Base-by-base conservation (phyloP, 768 basidiomycete genomes). In the Leucogyrophana mollusca region DNA sequence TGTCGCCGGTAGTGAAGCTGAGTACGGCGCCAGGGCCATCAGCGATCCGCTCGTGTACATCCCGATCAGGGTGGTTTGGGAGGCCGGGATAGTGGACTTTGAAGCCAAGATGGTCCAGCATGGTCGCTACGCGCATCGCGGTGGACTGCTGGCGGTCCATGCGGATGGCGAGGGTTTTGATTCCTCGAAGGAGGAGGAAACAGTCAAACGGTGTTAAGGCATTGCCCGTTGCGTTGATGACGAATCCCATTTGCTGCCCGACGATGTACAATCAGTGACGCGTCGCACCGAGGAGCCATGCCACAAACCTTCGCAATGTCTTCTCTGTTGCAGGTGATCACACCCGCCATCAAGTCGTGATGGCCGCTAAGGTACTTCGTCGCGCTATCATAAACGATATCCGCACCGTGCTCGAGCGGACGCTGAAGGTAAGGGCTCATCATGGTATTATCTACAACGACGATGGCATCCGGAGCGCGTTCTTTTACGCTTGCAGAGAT, bases 401-500 rank as follows among this genome's bases (percentile, higher is more conserved):
- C 96, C 39, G 91, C 91, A 13, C 95, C 96, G 46, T 96, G 87
- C 59, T 98, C 93, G 30, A 98, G 79, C 9, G 96, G 96, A 47
- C 94, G 73, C 62, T 95, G 94, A 7, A 98, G 75, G 68, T 97
- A 98, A 13, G 96, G 95, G 61, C 94, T 96, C 95, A 98, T 97
- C 96, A 98, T 98, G 50, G 96, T 98, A 63, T 99, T 98, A 66
- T 98, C 96, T 17, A 93, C 92, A 30, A 94, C 88, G 43, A 94
- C 71, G 55, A 93, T 56, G 2, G 92, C 93, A 58, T 88, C 79
- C 7, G 86, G 85, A 14, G 86, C 86, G 40, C 78, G 78, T 57
- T 86, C 82, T 60, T 94, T 94, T 54, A 95, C 90, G 55, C 91
- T 77, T 45, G 80, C 76, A 55, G 86, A 82, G 57, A 99, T 95